phyloP scores from a whole-genome alignment of 352 stramenopile genomes.

The Hyaloperonospora brassicae region DNA sequence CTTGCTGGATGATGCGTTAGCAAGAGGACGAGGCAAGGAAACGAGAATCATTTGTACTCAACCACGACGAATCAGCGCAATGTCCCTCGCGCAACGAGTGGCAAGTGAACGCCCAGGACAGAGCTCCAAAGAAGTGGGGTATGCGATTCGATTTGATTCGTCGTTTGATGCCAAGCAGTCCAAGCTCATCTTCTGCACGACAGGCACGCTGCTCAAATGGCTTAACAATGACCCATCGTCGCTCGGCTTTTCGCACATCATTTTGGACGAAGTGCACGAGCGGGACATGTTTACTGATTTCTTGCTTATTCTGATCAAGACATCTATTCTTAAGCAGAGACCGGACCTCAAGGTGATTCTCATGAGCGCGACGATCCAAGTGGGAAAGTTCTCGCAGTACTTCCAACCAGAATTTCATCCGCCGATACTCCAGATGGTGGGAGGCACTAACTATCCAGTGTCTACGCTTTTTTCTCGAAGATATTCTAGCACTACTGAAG shows the following conservation, averaged over 20 bases:
- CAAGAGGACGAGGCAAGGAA: conserved; percentile 44
- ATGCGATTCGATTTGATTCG: conserved; percentile 89
- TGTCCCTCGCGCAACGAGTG: conserved; percentile 85
- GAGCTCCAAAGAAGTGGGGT: conserved; percentile 77
- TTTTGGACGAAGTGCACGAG: conserved; percentile 96
- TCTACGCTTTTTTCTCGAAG: conserved; percentile 91
- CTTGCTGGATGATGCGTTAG: conserved; percentile 78
- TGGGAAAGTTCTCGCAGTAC: conserved; percentile 89
- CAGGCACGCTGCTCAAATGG: conserved; percentile 85
- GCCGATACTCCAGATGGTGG: conserved; percentile 70
- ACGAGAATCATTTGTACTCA: conserved; percentile 89
- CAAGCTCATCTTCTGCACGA: conserved; percentile 97
- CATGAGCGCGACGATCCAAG: conserved; percentile 95
- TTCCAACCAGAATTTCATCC: conserved; percentile 73
- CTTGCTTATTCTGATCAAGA: conserved; percentile 91
- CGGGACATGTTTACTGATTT: conserved; percentile 94
- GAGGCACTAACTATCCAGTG: conserved; percentile 84
- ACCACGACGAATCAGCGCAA: conserved; percentile 87
- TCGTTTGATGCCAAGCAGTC: conserved; percentile 69
- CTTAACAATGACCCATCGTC: conserved; percentile 70
- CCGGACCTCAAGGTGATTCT: conserved; percentile 87
- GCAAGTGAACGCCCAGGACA: conserved; percentile 54
- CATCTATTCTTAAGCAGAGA: conserved; percentile 70
- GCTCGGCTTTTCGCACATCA: conserved; percentile 86
- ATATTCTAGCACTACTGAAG: conserved; percentile 50